Base-by-base conservation (phyloP, 345 rosid genomes). In the Eucalyptus rudis region DNA sequence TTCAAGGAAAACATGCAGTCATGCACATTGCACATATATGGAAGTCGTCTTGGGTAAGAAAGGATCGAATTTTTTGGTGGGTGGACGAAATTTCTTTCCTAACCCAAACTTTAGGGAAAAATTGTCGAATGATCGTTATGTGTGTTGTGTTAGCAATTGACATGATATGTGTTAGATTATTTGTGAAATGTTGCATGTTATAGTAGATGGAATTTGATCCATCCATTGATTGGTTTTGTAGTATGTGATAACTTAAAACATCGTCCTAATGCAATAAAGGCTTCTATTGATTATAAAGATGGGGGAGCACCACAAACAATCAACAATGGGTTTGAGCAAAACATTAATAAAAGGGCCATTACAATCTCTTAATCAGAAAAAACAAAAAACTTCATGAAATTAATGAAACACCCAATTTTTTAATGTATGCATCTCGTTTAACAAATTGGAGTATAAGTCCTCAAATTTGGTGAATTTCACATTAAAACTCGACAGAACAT, bases 141-240 rank as follows among this genome's bases (percentile, higher is more conserved):
- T 17, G 24, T 10, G 1, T 33, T 0, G 25, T 7, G 0, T 17
- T 16, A 31, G 40, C 40, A n/a, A n/a, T 66, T 66, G 76, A 66
- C 40, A 33, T 16, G 22, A 68, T 66, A 16, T 68, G 19, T 31
- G 24, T 68, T 71, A 71, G 40, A 68, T 71, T 33, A 19, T 33
- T 71, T 71, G 3, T 71, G 44, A 33, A 68, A 68, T 17, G 13
- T 33, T 33, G 8, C 68, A 62, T 62, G 33, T 27, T 29, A 27
- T 62, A 29, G 16, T 29, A 62, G 14, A 3, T 27, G 68, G n/a
- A 29, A 62, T 62, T 52, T 52, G 58, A 52, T 52, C 58, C 10
- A 52, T 52, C 58, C 5, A 20, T 20, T 52, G 58, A 10, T 20
- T 52, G 25, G 58, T 52, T 52, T 52, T 27, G 68, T 27, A 12